A percentile compares a stretch with the other conserved stretches of the same genome.
These are phyloP conservation scores for Incumbomyces delicatus DNA, from an alignment of 2,329 filamentous ascomycete species.

Conservation along the genomic window DNA sequence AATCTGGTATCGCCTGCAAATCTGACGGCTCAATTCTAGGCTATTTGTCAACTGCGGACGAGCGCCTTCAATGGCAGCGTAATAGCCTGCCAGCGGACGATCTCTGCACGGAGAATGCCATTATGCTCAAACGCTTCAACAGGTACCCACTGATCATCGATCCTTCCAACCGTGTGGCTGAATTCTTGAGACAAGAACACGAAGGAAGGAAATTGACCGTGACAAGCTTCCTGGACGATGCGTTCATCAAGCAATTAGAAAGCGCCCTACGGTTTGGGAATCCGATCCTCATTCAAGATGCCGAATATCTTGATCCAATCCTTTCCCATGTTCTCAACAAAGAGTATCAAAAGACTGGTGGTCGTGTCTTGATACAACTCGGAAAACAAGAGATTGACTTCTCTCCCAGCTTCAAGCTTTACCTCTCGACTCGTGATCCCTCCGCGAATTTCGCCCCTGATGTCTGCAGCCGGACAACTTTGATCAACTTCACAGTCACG, in stretches of 20 bases:
- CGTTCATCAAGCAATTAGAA: conserved; percentile 95
- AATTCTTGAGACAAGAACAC: conserved; percentile 91
- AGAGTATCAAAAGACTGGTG: conserved; percentile 96
- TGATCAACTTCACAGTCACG: conserved; percentile 98
- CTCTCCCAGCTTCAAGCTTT: conserved; percentile 90
- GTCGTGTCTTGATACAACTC: conserved; percentile 93
- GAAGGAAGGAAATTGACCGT: conserved; percentile 89
- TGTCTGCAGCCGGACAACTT: conserved; percentile 94
- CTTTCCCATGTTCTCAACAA: conserved; percentile 99
- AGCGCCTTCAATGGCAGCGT: conserved; percentile 89
- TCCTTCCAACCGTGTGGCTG: conserved; percentile 85
- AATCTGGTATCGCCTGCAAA: conserved; percentile 92
- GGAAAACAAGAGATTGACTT: conserved; percentile 99
- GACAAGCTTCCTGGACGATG: conserved; percentile 95
- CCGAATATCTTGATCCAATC: conserved; percentile 91
- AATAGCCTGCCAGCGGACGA: conserved; percentile 91
- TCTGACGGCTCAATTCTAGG: conserved; percentile 89
- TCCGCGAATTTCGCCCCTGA: conserved; percentile 93
- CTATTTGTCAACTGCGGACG: conserved; percentile 91
- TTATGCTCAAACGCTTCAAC: conserved; percentile 95
- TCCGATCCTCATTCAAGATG: conserved; percentile 95
- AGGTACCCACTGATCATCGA: conserved; percentile 97
- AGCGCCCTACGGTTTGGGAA: conserved; percentile 96
- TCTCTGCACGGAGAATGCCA: conserved; percentile 96
- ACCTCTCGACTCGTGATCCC: conserved; percentile 88